Percentiles rank a stretch among this genome's conserved stretches.
phyloP scores from a whole-genome alignment of 345 rosid species.

The Atalantia buxifolia region DNA sequence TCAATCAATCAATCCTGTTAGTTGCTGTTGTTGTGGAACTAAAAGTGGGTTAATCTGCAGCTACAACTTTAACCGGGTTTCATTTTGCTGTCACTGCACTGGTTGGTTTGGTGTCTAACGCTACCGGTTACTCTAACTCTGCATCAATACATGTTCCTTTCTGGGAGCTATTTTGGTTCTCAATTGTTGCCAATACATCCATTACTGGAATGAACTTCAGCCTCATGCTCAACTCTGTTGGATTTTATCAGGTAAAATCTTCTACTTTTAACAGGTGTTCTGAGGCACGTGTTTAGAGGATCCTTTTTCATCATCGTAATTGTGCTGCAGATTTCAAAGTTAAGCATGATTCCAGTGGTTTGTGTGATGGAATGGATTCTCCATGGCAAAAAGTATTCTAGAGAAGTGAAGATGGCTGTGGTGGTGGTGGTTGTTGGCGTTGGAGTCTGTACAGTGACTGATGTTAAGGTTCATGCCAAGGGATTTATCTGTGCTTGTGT shows the following conservation, averaged over 20 bases:
- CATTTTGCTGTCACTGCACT: conserved; percentile 84
- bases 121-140: conserved; percentile 71
- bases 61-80: conserved; percentile 87
- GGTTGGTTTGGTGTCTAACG: conserved; percentile 83
- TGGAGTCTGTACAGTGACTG: conserved; percentile 92
- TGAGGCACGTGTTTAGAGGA: not conserved
- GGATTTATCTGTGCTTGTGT: conserved; percentile 78
- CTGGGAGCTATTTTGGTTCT: conserved; percentile 98
- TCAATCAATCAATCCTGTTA: not conserved
- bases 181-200: conserved; percentile 74
- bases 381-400: conserved; percentile 69
- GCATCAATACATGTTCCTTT: conserved; percentile 75
- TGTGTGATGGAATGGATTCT: conserved; percentile 95
- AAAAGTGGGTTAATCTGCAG: conserved; percentile 29
- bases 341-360: conserved; percentile 97
- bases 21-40: not conserved
- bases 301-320: not conserved
- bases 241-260: conserved; percentile 68
- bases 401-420: conserved; percentile 75
- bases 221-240: conserved; percentile 94
- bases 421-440: conserved; percentile 83
- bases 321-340: conserved; percentile 68
- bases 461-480: conserved; percentile 86
- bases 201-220: conserved; percentile 87
- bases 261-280: not conserved